phyloP scores from a whole-genome alignment of 768 basidiomycete species.

The Trametes elegans region DNA sequence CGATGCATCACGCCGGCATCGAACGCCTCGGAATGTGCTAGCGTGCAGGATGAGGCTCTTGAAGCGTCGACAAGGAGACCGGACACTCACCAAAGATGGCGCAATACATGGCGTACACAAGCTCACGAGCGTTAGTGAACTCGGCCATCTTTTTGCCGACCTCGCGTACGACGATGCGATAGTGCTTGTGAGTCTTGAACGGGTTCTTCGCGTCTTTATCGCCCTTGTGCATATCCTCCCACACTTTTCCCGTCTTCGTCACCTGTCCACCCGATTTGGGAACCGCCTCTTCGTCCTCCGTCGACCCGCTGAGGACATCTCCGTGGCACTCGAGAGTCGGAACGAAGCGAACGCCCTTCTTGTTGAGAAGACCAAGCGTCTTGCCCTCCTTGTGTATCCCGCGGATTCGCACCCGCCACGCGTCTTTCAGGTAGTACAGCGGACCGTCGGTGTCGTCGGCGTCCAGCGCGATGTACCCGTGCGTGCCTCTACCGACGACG shows the following conservation, averaged over 20 bases:
- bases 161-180: conserved; percentile 1
- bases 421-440: conserved; percentile 18
- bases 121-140: not conserved
- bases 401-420: conserved; percentile 1
- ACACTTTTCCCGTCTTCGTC: not conserved
- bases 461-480: conserved; percentile 13
- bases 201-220: not conserved
- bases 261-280: not conserved
- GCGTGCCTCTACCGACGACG: conserved; percentile 9
- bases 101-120: not conserved
- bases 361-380: not conserved
- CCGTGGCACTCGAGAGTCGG: conserved; percentile 1
- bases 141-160: not conserved
- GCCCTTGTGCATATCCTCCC: not conserved
- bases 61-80: too few relatives aligned
- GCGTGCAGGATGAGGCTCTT: not conserved
- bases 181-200: not conserved
- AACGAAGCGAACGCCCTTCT: not conserved
- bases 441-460: not conserved
- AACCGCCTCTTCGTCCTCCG: too few relatives aligned
- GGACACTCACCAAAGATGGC: not conserved
- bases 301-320: too few relatives aligned
- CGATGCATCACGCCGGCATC: not conserved
- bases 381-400: conserved; percentile 5
- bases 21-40: not conserved